Base-by-base conservation (phyloP, 345 rosid genomes). In the Schrenkiella parvula region DNA sequence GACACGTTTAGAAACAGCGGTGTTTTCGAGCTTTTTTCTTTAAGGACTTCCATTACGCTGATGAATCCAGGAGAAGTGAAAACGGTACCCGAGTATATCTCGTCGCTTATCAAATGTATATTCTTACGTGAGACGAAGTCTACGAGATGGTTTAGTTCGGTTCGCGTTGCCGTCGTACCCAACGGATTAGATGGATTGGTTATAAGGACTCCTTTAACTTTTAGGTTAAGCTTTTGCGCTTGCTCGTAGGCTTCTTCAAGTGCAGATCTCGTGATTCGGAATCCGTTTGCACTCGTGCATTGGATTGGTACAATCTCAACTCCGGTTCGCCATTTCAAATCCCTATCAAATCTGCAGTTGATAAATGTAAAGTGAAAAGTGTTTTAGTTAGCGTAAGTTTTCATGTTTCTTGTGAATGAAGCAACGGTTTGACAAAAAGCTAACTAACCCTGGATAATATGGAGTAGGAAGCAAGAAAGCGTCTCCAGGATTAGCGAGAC, bases 161-260 rank as follows among this genome's bases (percentile, higher is more conserved):
- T 47, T 61, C 84, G 80, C 14, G 68, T 79, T 73, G 81, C 70
- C 4, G 93, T 78, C 2, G 87, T 89, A 56, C 96, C 96, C 66
- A 89, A 62, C 9, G 96, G 96, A 66, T 89, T 89, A 8, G 93
- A 89, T 12, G 96, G 96, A 76, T 89, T 89, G 28, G 96, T 89
- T 28, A 87, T 84, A 32, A 89, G 73, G 25, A 89, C 86, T 2
- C 96, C 96, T 70, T 89, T 87, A n/a, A 89, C 93, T 53, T 70
- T 86, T 21, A 86, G 69, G 69, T 86, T 79, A 28, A 78, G 84
- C 60, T 76, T 76, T 26, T 83, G 82, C 3, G 96, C 88, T 70
- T 78, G 76, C 32, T 78, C 76, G 51, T 87, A 86, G 18, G 93
- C 93, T 63, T 83, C 79, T 77, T 86, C 88, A 1, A 89, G 84